These are phyloP conservation scores for Penicillium verhagenii DNA, from an alignment of 495 filamentous ascomycete genomes.

Conservation along the genomic window DNA sequence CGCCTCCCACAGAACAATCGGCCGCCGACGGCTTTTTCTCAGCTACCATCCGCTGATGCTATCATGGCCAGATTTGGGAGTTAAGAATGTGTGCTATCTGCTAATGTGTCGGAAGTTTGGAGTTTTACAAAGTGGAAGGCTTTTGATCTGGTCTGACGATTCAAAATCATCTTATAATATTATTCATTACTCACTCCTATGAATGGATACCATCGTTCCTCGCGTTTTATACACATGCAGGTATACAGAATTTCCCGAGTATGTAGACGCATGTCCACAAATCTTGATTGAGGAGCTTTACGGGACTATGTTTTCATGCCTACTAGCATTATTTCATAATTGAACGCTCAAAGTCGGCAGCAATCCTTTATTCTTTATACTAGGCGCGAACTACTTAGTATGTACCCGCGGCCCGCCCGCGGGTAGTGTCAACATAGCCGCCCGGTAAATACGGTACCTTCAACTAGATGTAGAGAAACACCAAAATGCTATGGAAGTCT, in stretches of 20 bases:
- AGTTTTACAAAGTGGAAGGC: not conserved
- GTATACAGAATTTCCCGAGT: not conserved
- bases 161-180: not conserved
- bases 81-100: not conserved
- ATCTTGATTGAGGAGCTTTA: not conserved
- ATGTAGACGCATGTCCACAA: not conserved
- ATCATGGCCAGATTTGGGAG: conserved; percentile 24
- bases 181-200: not conserved
- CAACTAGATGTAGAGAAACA: not conserved
- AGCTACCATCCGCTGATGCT: conserved; percentile 19
- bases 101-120: not conserved
- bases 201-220: not conserved
- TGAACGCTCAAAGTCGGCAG: too few relatives aligned
- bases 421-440: not conserved
- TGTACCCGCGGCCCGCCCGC: too few relatives aligned
- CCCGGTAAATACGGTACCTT: not conserved
- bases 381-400: not conserved
- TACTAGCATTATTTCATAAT: too few relatives aligned
- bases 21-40: conserved; percentile 9
- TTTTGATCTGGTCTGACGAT: not conserved
- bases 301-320: not conserved
- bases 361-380: too few relatives aligned
- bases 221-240: not conserved
- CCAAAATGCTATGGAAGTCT: not conserved
- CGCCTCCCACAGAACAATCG: conserved; percentile 20